Conservation (phyloP, 441 rosid genomes). For the Eutrema salsugineum region DNA sequence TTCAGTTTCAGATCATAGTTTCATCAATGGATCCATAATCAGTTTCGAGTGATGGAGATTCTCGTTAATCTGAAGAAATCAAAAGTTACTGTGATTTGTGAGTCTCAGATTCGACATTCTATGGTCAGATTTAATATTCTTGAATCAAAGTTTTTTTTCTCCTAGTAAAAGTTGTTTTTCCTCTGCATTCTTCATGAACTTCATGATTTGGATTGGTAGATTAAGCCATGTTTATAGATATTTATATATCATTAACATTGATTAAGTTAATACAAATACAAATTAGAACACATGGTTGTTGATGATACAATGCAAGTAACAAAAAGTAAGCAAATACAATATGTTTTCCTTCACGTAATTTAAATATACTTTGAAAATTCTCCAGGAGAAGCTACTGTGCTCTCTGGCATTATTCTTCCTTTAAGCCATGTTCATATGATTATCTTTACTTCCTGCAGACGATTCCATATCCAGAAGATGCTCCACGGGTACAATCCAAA, state of each 20-base stretch:
- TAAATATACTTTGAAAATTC: constrained; percentile 2
- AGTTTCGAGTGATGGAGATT: no score
- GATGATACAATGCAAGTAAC: constrained; percentile 10
- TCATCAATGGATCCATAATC: no score
- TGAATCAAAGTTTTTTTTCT: no score
- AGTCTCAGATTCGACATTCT: no score
- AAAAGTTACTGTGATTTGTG: no score
- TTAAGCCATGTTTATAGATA: neutral
- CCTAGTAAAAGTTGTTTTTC: neutral
- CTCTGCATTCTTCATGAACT: neutral
- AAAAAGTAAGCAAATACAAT: neutral
- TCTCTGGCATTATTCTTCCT: constrained; percentile 17
- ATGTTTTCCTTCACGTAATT: neutral
- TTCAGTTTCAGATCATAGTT: no score
- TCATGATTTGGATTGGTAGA: neutral
- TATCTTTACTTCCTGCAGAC: constrained; percentile 46
- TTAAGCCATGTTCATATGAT: neutral
- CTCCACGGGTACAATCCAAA: constrained; percentile 47
- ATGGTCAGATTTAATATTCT: no score
- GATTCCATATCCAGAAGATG: constrained; percentile 52
- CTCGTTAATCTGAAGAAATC: no score
- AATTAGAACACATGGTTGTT: neutral
- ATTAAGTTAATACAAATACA: constrained; percentile 3
- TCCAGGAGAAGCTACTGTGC: constrained; percentile 22
- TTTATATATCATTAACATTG: neutral